Percentiles rank a stretch among this genome's conserved stretches.
Conservation (phyloP, 1,139 yeast species). For the Candida sp. region DNA sequence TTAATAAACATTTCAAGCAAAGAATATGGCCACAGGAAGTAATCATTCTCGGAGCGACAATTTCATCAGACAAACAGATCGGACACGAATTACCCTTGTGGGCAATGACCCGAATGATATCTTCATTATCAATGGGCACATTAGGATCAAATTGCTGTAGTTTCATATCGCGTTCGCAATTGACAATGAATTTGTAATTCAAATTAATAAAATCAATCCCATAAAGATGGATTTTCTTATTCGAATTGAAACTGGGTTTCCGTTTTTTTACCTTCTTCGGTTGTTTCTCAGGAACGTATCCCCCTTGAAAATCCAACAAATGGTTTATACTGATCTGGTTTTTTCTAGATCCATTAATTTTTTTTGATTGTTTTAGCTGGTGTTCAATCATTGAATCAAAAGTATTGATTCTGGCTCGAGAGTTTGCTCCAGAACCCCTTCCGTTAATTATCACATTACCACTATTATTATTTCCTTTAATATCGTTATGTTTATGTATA, state of each 20-base stretch:
- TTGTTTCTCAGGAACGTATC: conserved; percentile 47
- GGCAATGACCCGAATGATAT: conserved; percentile 68
- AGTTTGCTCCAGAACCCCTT: conserved; percentile 3
- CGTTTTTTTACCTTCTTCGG: conserved; percentile 16
- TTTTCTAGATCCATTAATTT: conserved; percentile 24
- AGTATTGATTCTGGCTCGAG: not conserved
- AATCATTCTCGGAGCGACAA: conserved; percentile 93
- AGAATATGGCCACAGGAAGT: conserved; percentile 87
- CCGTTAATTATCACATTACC: conserved; percentile 3
- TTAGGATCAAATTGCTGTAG: conserved; percentile 72
- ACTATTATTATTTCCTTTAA: not conserved
- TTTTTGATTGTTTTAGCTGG: conserved; percentile 13
- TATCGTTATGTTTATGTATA: not conserved
- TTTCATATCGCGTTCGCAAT: conserved; percentile 51
- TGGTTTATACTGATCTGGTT: conserved; percentile 64
- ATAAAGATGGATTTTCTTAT: conserved; percentile 38
- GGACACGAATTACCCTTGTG: conserved; percentile 80
- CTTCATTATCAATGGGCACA: conserved; percentile 57
- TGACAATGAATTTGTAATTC: conserved; percentile 79
- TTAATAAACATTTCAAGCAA: conserved; percentile 77
- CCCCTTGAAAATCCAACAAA: conserved; percentile 58
- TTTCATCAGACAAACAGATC: conserved; percentile 80
- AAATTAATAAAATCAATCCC: conserved; percentile 83
- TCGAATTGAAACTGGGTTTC: conserved; percentile 12
- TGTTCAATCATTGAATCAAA: conserved; percentile 7